phyloP scores from a whole-genome alignment of 164 flowering plant genomes.

The Piper betle region DNA sequence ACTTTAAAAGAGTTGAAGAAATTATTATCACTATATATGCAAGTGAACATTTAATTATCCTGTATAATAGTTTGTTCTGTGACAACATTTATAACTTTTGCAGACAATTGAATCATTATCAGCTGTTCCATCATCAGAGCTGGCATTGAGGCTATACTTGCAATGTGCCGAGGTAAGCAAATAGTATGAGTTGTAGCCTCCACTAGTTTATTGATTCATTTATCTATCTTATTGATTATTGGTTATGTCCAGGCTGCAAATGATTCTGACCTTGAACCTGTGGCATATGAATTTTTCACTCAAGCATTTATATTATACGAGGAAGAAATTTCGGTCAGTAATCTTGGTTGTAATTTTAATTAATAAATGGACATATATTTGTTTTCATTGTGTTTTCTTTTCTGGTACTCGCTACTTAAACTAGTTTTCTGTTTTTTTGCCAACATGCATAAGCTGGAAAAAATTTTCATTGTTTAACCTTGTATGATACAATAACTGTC shows the following conservation, averaged over 20 bases:
- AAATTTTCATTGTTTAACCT: neutral
- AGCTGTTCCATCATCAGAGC: constrained; percentile 69
- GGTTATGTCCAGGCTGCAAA: constrained; percentile 65
- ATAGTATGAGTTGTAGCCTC: neutral
- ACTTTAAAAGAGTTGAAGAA: neutral
- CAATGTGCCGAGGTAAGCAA: constrained; percentile 91
- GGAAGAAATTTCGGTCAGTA: constrained; percentile 91
- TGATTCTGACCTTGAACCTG: constrained; percentile 91
- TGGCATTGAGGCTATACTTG: constrained; percentile 78
- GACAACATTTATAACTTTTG: constrained; percentile 8
- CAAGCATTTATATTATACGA: constrained; percentile 95
- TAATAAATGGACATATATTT: neutral
- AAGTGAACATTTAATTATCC: neutral
- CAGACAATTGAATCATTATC: constrained; percentile 78
- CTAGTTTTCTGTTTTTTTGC: neutral
- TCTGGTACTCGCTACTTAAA: neutral
- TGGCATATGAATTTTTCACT: constrained; percentile 94
- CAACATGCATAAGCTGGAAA: too few species aligned
- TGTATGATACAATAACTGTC: neutral
- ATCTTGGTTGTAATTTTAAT: neutral
- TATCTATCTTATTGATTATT: constrained; percentile 1
- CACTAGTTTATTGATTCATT: neutral
- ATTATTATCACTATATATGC: neutral
- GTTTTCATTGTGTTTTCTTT: neutral
- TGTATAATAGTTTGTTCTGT: neutral